phyloP scores from a whole-genome alignment of 305 asterid genomes.

The Rubia balearica region DNA sequence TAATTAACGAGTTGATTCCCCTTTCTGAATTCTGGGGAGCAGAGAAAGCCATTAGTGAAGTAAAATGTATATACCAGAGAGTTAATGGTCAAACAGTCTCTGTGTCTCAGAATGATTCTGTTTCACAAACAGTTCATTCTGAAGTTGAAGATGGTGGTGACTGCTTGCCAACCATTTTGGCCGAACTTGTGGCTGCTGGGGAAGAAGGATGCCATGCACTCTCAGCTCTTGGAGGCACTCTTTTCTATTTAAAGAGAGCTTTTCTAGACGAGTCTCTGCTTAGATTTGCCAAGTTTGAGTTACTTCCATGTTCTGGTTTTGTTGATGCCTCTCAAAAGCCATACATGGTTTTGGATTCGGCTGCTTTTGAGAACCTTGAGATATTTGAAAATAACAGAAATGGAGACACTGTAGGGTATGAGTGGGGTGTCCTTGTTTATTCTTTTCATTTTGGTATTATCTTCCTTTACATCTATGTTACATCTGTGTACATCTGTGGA shows the following conservation, averaged over 20 bases:
- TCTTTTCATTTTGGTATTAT: constrained; percentile 20
- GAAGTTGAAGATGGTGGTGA: constrained; percentile 28
- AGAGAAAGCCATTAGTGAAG: constrained; percentile 70
- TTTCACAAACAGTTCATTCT: constrained; percentile 25
- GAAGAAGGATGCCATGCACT: constrained; percentile 81
- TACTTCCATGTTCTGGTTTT: constrained; percentile 71
- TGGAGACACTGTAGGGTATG: constrained; percentile 88
- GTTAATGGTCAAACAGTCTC: constrained; percentile 32
- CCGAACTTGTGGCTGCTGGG: constrained; percentile 56
- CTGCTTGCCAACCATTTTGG: constrained; percentile 57
- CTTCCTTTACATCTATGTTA: constrained; percentile 5
- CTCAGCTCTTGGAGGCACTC: constrained; percentile 89
- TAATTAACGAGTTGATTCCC: constrained; percentile 80
- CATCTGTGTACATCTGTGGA: constrained; percentile 11
- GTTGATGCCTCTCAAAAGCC: constrained; percentile 54
- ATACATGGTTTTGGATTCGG: constrained; percentile 88
- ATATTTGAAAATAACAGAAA: constrained; percentile 85
- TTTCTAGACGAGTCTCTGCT: constrained; percentile 80
- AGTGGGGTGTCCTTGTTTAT: constrained; percentile 16
- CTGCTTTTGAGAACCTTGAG: constrained; percentile 95
- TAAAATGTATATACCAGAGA: constrained; percentile 42
- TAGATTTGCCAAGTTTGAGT: constrained; percentile 81
- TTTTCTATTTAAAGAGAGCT: constrained; percentile 87
- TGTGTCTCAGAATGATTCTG: constrained; percentile 30
- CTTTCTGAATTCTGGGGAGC: constrained; percentile 92